A percentile compares a stretch with the other conserved stretches of the same genome.
Conservation (phyloP, 306 rosid genomes). For the Pachyrhizus erosus region DNA sequence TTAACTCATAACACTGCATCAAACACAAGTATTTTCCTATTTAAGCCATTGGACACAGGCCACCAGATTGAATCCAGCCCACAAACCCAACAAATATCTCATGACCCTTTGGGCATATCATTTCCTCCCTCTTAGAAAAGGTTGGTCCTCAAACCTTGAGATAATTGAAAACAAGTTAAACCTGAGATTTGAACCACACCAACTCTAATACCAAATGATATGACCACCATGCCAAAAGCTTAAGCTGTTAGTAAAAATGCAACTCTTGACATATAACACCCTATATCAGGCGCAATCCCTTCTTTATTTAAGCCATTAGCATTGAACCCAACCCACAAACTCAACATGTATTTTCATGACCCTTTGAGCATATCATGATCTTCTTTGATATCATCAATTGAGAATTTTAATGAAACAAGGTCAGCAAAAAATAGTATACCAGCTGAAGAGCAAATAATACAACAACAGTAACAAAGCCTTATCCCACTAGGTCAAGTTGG, state of each 20-base stretch:
- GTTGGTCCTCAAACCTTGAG: neutral
- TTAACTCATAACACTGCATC: neutral
- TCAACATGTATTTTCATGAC: too few relatives aligned
- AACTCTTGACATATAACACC: neutral
- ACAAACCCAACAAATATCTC: neutral
- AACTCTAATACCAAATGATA: neutral
- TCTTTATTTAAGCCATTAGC: neutral
- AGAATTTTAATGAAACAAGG: neutral
- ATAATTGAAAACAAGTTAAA: neutral
- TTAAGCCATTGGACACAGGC: neutral
- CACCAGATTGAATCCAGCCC: neutral
- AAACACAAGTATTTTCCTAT: neutral
- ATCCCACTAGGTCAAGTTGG: too few relatives aligned
- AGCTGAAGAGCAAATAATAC: too few relatives aligned
- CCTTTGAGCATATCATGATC: neutral
- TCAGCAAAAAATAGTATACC: neutral
- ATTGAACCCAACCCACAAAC: neutral
- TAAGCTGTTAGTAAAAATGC: neutral
- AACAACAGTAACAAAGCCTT: too few relatives aligned
- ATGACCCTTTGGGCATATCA: neutral
- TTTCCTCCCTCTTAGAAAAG: neutral
- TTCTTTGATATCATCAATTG: constrained; percentile 1
- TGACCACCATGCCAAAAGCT: neutral
- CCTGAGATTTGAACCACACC: neutral
- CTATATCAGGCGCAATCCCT: neutral